Conservation (phyloP, 352 stramenopile genomes). For the Stramenopiles sp. region DNA sequence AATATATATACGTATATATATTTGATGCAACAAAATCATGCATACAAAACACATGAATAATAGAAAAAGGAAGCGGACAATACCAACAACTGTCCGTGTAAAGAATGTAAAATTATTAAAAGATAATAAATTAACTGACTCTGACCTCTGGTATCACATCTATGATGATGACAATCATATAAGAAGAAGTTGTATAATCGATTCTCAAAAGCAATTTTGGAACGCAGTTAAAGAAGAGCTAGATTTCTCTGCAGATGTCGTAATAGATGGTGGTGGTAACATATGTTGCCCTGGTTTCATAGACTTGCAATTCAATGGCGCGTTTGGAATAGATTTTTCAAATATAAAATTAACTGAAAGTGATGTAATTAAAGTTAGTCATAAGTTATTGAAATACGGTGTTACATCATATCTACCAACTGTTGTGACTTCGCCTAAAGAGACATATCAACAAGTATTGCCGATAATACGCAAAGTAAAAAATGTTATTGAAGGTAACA, state of each 20-base stretch:
- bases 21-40: too few species aligned
- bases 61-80: neutral
- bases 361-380: conserved; percentile 30
- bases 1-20: too few species aligned
- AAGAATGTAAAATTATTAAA: neutral
- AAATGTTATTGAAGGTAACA: conserved; percentile 16
- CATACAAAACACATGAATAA: neutral
- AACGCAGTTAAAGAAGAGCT: conserved; percentile 10
- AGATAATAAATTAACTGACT: neutral
- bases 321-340: conserved; percentile 59
- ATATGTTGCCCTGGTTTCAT: conserved; percentile 60
- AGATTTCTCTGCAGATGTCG: conserved; percentile 26
- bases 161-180: neutral
- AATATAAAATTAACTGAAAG: conserved; percentile 26
- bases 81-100: neutral
- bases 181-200: conserved; percentile 15
- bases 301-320: conserved; percentile 65
- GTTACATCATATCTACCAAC: conserved; percentile 65
- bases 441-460: conserved; percentile 38
- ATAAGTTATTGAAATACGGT: conserved; percentile 34
- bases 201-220: conserved; percentile 38
- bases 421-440: conserved; percentile 41
- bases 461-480: conserved; percentile 25
- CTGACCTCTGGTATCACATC: neutral
- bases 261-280: conserved; percentile 39